Conservation (phyloP, 148 eudicot species). For the Simmondsia chinensis region DNA sequence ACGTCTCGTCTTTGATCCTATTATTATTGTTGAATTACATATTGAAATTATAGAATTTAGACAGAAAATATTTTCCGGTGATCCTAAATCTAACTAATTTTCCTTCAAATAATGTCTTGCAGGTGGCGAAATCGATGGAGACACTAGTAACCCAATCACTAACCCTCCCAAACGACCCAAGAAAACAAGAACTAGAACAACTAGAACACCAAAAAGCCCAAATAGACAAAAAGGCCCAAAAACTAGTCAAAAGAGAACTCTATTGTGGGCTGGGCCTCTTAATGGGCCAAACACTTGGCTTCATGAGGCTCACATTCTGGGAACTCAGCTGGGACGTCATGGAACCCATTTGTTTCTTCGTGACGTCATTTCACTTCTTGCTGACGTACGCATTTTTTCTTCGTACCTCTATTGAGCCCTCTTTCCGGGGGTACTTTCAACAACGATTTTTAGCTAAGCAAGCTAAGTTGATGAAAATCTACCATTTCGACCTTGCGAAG, state of each 20-base stretch:
- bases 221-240: slow-evolving; percentile 38
- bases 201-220: slow-evolving; percentile 37
- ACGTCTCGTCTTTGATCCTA: neutral
- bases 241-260: slow-evolving; percentile 34
- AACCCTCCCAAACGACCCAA: slow-evolving; percentile 48
- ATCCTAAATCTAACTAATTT: no score
- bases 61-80: no score
- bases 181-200: slow-evolving; percentile 34
- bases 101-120: no score
- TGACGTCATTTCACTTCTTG: slow-evolving; percentile 47
- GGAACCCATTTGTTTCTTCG: slow-evolving; percentile 81
- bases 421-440: slow-evolving; percentile 45
- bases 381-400: slow-evolving; percentile 53
- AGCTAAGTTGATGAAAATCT: slow-evolving; percentile 36
- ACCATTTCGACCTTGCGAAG: slow-evolving; percentile 34
- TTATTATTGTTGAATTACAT: no score
- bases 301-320: slow-evolving; percentile 80
- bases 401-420: slow-evolving; percentile 53
- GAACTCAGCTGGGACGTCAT: slow-evolving; percentile 74
- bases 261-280: slow-evolving; percentile 54
- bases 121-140: slow-evolving; percentile 60
- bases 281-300: slow-evolving; percentile 46
- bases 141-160: slow-evolving; percentile 25
- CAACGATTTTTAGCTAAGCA: slow-evolving; percentile 49
- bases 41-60: no score